Evolutionary conservation across 2,329 filamentous ascomycete genomes (phyloP).

Genomic region (Microdochium nivale): DNA sequence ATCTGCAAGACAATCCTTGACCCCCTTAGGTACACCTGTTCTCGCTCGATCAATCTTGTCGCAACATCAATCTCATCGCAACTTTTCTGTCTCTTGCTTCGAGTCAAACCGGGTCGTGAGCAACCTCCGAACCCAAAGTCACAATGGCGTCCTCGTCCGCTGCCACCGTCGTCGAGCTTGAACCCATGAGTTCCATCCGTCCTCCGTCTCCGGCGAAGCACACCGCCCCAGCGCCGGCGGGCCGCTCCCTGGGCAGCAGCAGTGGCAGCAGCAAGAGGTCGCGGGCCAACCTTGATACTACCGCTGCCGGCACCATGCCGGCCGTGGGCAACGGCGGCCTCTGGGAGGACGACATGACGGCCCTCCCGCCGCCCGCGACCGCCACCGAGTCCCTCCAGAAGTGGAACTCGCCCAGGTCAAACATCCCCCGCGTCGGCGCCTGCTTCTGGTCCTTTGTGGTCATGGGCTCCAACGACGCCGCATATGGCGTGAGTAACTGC

Average conservation of each 20-base stretch:
- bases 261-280: background rate
- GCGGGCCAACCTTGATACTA: background rate
- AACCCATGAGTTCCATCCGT: background rate
- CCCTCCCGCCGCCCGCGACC: constrained; percentile 6
- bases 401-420: constrained; percentile 41
- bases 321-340: background rate
- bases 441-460: constrained; percentile 50
- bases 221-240: background rate
- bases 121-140: too few relatives aligned
- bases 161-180: background rate
- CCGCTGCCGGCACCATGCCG: background rate
- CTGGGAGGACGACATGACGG: background rate
- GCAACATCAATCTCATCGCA: too few relatives aligned
- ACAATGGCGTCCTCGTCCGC: background rate
- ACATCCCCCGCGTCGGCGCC: constrained; percentile 37
- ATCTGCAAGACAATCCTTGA: too few relatives aligned
- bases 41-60: too few relatives aligned
- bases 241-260: background rate
- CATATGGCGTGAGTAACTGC: constrained; percentile 41
- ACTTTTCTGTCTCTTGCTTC: too few relatives aligned
- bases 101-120: too few relatives aligned
- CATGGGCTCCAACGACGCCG: constrained; percentile 50
- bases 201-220: background rate
- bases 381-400: constrained; percentile 23
- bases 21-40: too few relatives aligned